Conservation (phyloP, 352 stramenopile species). For the Phytophthora parvispora region DNA sequence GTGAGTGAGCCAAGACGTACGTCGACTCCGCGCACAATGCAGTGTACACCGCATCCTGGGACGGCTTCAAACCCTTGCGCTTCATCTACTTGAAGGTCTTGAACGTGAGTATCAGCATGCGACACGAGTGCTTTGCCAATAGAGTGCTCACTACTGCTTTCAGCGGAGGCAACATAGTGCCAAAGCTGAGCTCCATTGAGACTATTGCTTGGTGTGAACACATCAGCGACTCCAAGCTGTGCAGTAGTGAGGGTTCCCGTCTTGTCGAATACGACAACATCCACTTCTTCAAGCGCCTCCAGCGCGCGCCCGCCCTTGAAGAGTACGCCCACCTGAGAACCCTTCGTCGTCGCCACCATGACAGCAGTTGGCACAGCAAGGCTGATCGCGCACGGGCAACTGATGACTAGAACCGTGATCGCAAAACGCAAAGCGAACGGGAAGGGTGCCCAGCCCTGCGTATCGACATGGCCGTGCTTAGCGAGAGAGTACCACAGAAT, state of each 20-base stretch:
- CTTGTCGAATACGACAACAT: constrained; percentile 88
- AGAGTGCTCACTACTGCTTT: constrained; percentile 73
- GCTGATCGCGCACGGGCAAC: constrained; percentile 82
- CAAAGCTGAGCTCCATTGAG: constrained; percentile 36
- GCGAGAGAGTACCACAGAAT: constrained; percentile 80
- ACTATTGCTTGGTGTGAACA: constrained; percentile 18
- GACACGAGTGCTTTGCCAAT: constrained; percentile 67
- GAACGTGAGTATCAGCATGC: constrained; percentile 47
- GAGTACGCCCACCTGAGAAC: constrained; percentile 81
- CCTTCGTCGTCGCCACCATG: constrained; percentile 84
- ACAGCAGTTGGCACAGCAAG: constrained; percentile 81
- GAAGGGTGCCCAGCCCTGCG: constrained; percentile 63
- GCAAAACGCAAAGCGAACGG: constrained; percentile 83
- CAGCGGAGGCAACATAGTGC: constrained; percentile 57
- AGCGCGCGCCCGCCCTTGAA: constrained; percentile 83
- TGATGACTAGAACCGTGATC: constrained; percentile 86
- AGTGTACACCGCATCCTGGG: constrained; percentile 73
- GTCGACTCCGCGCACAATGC: constrained; percentile 35
- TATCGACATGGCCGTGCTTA: constrained; percentile 45
- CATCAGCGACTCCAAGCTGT: constrained; percentile 48
- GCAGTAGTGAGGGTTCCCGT: constrained; percentile 81
- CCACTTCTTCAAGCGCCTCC: constrained; percentile 72
- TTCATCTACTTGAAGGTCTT: constrained; percentile 24
- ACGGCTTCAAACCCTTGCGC: constrained; percentile 53
- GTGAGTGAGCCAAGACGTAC: constrained; percentile 74